Percentiles rank a stretch among this genome's conserved stretches.
Evolutionary conservation across 129 eudicot genomes (phyloP).

Genomic region (Saussurea involucrata): DNA sequence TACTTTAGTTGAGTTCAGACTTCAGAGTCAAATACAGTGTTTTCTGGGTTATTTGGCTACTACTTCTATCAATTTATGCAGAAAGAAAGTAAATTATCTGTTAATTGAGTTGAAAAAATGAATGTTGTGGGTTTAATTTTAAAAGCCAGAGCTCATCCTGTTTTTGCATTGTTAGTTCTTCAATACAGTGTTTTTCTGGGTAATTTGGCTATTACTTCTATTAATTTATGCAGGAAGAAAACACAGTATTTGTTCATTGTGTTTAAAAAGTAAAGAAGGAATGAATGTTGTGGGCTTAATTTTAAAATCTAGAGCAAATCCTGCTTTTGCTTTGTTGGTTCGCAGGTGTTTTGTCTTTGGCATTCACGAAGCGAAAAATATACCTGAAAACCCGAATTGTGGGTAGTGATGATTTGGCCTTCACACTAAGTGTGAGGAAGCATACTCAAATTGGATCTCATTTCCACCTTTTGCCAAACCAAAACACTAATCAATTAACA

Average conservation of each 20-base stretch:
- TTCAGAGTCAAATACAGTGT: neutral
- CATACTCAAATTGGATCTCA: no score
- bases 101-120: neutral
- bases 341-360: neutral
- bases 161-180: neutral
- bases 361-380: neutral
- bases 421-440: no score
- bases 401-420: neutral
- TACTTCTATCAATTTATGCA: neutral
- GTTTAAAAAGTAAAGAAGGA: neutral
- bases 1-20: neutral
- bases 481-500: neutral
- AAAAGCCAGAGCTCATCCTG: neutral
- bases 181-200: neutral
- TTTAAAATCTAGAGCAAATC: neutral
- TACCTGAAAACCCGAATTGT: neutral
- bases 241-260: neutral
- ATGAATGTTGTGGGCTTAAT: neutral
- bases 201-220: neutral
- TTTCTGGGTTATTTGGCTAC: neutral
- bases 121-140: neutral
- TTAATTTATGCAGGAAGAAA: neutral
- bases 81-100: neutral
- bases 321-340: neutral
- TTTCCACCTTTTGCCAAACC: neutral